Percentiles rank a stretch among this genome's conserved stretches.
Conservation (phyloP, 257 asterid species). For the Salvia hispanica region DNA sequence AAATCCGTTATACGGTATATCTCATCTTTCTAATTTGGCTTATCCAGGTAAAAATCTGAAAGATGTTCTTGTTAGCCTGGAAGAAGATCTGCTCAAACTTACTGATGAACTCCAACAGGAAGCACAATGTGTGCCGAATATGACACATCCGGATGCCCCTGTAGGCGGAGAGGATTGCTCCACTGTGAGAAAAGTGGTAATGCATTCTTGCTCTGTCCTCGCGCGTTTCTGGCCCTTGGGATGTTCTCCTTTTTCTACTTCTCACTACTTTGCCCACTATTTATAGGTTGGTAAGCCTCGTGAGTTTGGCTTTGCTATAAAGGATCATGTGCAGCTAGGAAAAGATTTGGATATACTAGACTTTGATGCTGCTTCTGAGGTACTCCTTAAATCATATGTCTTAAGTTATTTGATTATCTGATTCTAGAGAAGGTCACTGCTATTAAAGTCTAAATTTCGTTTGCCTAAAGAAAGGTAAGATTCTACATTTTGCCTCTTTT, state of each 20-base stretch:
- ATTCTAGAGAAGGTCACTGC: not conserved
- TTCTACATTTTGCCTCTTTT: too few species aligned
- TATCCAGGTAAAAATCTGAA: conserved; percentile 74
- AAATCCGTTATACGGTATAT: not conserved
- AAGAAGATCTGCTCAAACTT: conserved; percentile 78
- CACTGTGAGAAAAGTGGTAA: conserved; percentile 73
- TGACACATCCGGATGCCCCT: conserved; percentile 96
- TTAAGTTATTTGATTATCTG: conserved; percentile 19
- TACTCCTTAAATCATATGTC: conserved; percentile 44
- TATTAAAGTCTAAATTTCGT: too few species aligned
- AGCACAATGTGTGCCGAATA: conserved; percentile 95
- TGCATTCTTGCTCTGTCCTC: conserved; percentile 22
- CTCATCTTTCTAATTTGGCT: conserved; percentile 24
- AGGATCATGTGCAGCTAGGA: conserved; percentile 94
- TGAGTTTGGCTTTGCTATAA: conserved; percentile 69
- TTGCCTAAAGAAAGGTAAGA: too few species aligned
- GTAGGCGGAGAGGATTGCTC: conserved; percentile 85
- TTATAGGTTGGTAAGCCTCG: conserved; percentile 72
- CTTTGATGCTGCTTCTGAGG: conserved; percentile 99
- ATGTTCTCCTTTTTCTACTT: not conserved
- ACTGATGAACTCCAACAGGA: conserved; percentile 84
- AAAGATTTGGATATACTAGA: conserved; percentile 81
- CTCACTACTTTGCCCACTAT: conserved; percentile 18
- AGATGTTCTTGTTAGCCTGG: conserved; percentile 74
- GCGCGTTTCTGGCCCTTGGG: not conserved